Evolutionary conservation across 495 filamentous ascomycete genomes (phyloP).

Genomic region (Hypomontagnella submonticulosa): DNA sequence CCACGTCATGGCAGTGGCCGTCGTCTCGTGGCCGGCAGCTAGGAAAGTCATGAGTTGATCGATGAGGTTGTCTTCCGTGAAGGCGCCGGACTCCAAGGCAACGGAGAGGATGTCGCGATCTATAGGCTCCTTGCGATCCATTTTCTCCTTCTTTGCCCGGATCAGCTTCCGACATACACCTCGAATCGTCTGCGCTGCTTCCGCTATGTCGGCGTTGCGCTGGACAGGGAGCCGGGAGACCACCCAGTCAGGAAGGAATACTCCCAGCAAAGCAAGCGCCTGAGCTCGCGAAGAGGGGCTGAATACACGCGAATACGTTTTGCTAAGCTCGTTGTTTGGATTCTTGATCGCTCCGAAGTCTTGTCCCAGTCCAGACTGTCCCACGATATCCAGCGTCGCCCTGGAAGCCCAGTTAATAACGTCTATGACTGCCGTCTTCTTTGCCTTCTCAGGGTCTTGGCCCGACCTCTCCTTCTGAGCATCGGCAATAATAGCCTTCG

Average conservation of each 20-base stretch:
- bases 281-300: constrained; percentile 52
- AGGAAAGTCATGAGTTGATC: constrained; percentile 98
- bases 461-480: constrained; percentile 52
- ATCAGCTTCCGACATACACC: constrained; percentile 73
- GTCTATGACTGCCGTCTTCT: constrained; percentile 67
- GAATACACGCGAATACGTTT: constrained; percentile 73
- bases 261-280: constrained; percentile 57
- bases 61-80: constrained; percentile 81
- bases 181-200: constrained; percentile 68
- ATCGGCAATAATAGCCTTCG: constrained; percentile 45
- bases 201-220: constrained; percentile 70
- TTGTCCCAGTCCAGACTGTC: constrained; percentile 79
- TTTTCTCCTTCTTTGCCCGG: constrained; percentile 70
- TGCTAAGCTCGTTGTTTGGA: constrained; percentile 69
- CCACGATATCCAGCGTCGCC: constrained; percentile 88
- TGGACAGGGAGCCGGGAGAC: constrained; percentile 68
- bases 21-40: constrained; percentile 86
- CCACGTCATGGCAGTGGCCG: constrained; percentile 67
- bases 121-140: constrained; percentile 61
- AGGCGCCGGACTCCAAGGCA: constrained; percentile 78
- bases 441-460: constrained; percentile 53
- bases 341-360: constrained; percentile 79
- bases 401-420: constrained; percentile 75
- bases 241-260: constrained; percentile 63
- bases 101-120: constrained; percentile 86